These are phyloP conservation scores for Globisporangium megalacanthum DNA, from an alignment of 352 stramenopile species.

Conservation along the genomic window DNA sequence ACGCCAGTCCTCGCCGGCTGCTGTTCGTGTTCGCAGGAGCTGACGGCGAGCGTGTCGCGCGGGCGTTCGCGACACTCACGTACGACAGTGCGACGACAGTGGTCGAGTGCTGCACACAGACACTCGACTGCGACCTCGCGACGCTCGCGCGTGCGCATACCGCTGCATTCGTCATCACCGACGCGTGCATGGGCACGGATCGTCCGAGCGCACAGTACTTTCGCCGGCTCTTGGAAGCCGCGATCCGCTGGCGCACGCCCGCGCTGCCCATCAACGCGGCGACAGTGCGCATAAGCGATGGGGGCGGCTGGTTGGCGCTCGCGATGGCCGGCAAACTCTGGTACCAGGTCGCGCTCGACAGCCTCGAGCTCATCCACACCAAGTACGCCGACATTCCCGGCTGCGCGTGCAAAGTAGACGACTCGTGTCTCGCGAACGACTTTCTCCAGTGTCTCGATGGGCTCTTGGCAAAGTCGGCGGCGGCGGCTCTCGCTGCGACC, in stretches of 20 bases:
- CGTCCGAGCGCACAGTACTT: constrained; percentile 8
- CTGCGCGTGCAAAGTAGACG: constrained; percentile 37
- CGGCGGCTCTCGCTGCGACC: neutral
- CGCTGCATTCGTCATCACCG: constrained; percentile 36
- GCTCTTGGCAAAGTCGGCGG: constrained; percentile 18
- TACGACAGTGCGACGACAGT: neutral
- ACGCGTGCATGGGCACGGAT: constrained; percentile 9
- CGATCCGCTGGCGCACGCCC: constrained; percentile 26
- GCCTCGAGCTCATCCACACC: constrained; percentile 27
- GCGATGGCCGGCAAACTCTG: constrained; percentile 47
- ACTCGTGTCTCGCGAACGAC: constrained; percentile 42
- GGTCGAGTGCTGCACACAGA: constrained; percentile 12
- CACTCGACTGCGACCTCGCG: constrained; percentile 17
- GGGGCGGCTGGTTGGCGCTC: constrained; percentile 30
- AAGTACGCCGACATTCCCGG: constrained; percentile 34
- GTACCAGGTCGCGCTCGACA: constrained; percentile 36
- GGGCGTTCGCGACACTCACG: constrained; percentile 1
- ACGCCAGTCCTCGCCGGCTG: neutral
- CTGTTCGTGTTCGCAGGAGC: constrained; percentile 3
- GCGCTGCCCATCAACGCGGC: constrained; percentile 40
- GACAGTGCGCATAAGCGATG: constrained; percentile 13
- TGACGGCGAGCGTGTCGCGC: neutral
- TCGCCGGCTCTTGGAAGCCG: constrained; percentile 30
- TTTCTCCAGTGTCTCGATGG: constrained; percentile 37
- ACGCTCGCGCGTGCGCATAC: constrained; percentile 18